Conservation (phyloP, 2,329 filamentous ascomycete genomes). For the Neofusicoccum cordaticola region DNA sequence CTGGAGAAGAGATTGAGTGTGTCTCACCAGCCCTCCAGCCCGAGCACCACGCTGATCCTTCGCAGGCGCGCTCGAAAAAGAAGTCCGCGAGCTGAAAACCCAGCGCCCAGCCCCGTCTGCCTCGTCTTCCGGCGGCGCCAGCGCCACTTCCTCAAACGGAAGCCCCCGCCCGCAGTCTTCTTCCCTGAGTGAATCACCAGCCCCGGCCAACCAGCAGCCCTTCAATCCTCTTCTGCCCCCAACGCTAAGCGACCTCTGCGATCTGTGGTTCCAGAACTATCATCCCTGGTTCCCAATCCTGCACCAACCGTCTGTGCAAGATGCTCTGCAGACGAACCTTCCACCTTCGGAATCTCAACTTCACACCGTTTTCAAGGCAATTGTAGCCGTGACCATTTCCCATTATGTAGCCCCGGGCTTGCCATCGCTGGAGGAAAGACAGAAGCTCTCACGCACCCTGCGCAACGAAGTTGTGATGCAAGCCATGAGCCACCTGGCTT, state of each 20-base stretch:
- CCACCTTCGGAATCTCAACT: slow-evolving; percentile 9
- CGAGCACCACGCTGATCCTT: slow-evolving; percentile 18
- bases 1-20: slow-evolving; percentile 36
- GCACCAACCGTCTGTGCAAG: slow-evolving; percentile 25
- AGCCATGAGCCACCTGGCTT: slow-evolving; percentile 27
- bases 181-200: neutral
- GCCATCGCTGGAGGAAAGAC: slow-evolving; percentile 24
- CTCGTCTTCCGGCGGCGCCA: neutral
- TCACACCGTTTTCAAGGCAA: slow-evolving; percentile 30
- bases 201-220: slow-evolving; percentile 8
- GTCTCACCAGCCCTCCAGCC: neutral
- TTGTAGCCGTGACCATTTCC: slow-evolving; percentile 28
- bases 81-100: slow-evolving; percentile 23
- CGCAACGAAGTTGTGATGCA: slow-evolving; percentile 28
- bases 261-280: slow-evolving; percentile 36
- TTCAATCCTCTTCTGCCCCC: slow-evolving; percentile 22
- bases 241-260: slow-evolving; percentile 26
- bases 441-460: slow-evolving; percentile 24
- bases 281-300: slow-evolving; percentile 39
- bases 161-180: neutral
- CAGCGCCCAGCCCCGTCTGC: slow-evolving; percentile 16
- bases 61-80: slow-evolving; percentile 23
- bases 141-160: slow-evolving; percentile 5
- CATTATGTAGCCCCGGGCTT: slow-evolving; percentile 24
- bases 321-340: slow-evolving; percentile 20